Evolutionary conservation across 768 basidiomycete species (phyloP).

Genomic region (Agrocybe praecox): DNA sequence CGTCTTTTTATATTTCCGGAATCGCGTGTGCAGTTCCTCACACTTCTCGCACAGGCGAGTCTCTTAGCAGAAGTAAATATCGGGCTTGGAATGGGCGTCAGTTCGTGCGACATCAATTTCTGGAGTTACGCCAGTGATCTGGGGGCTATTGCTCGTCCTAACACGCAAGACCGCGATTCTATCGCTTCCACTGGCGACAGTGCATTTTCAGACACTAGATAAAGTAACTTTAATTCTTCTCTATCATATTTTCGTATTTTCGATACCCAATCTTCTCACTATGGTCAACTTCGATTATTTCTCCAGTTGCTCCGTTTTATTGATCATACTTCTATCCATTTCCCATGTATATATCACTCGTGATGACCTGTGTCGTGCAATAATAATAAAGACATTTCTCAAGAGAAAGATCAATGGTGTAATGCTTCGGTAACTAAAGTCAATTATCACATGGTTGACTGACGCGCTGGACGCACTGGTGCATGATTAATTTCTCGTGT

Average conservation of each 20-base stretch:
- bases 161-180: background rate
- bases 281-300: too few relatives aligned
- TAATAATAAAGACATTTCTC: too few relatives aligned
- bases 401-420: too few relatives aligned
- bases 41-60: slow-evolving; percentile 50
- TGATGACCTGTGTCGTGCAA: too few relatives aligned
- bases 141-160: background rate
- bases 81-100: slow-evolving; percentile 28
- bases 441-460: background rate
- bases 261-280: too few relatives aligned
- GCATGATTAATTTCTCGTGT: too few relatives aligned
- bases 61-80: slow-evolving; percentile 39
- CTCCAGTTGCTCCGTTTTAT: too few relatives aligned
- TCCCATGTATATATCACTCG: too few relatives aligned
- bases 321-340: too few relatives aligned
- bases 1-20: slow-evolving; percentile 72
- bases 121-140: slow-evolving; percentile 57
- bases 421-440: too few relatives aligned
- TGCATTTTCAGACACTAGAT: background rate
- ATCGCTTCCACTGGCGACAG: background rate
- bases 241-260: too few relatives aligned
- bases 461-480: background rate
- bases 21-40: slow-evolving; percentile 68
- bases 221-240: too few relatives aligned
- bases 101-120: slow-evolving; percentile 56